Evolutionary conservation across 176 grass and related monocot genomes (phyloP), one percentile per base, ranked within the genome.

Genomic region (Oryza nivara): DNA sequence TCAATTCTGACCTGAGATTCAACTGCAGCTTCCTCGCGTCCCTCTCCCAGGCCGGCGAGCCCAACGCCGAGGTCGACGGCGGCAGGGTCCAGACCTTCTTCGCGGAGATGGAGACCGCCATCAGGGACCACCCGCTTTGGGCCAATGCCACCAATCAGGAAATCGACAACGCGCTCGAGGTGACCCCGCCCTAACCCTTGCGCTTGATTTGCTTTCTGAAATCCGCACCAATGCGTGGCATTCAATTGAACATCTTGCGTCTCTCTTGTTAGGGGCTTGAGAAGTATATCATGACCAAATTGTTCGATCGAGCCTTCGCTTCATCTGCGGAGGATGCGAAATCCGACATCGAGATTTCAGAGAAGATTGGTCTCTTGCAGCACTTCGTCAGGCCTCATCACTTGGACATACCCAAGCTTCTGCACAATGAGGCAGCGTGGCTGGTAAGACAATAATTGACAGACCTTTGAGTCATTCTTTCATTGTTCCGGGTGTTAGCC

Each of bases 261-360:
- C 35, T 36, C 35, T 36, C 35, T 38, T 81, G 23, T 14, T 46
- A 98, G 95, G 89, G 92, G 63, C 85, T 98, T 38, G 95, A 95
- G 86, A 98, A 98, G 82, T 98, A 82, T 77, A 35, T 98, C 72
- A 98, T 95, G 92, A 98, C 92, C 2, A 98, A 95, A 73, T 84
- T 98, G 66, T 98, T 98, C 66, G 74, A 95, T 71, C 68, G 80
- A 72, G 87, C 89, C 23, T 98, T 95, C 70, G 89, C 83, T 67
- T 75, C 80, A 0, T 93, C 92, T 14, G 12, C 79, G 0, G 95
- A 95, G 65, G 95, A 98, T 76, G 67, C 51, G 0, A 67, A 66
- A 17, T 47, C 76, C 6, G 92, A 98, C 82, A 58, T 78, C 3
- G 85, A 90, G 65, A 92, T 95, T 70, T 93, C 87, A 0, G 85